Base-by-base conservation (phyloP, 805 yeast genomes). In the Alloascoidea hylecoeti region DNA sequence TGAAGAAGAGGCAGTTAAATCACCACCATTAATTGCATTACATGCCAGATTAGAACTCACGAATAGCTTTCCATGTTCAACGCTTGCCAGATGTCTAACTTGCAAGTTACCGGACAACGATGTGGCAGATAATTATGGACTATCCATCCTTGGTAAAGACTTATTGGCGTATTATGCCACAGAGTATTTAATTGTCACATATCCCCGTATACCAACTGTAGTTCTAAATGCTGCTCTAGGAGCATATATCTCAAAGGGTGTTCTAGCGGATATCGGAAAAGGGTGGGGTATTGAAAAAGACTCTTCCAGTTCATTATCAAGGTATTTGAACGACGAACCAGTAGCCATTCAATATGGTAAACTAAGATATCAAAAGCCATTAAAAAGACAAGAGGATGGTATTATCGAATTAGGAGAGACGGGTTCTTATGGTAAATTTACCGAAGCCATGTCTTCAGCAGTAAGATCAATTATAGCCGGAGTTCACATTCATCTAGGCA, bases 221-320 rank as follows among this genome's bases (percentile, higher is more conserved):
- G 78, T 88, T 17, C 69, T 85, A 40, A 73, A 77, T 48, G 74
- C 77, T 4, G 83, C 94, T 0, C 76, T 81, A 5, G 78, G 82
- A 46, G 70, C 92, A 1, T 82, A 75, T 52, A 68, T 81, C 51
- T 82, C 89, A 3, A 70, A 73, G 27, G 69, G 65, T 13, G 68
- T 85, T 0, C 63, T 92, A 41, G 62, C 72, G 28, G 70, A 69
- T 37, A 62, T 86, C 17, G 96, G 86, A 27, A 68, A 66, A 49
- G 42, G 53, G 15, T 92, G 96, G 96, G 98, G 98, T 60, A 76
- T 92, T 36, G 88, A 85, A 57, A 66, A 70, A 14, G 96, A 88
- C 52, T 57, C 60, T 4, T 61, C 75, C 4, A 60, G 83, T 15
- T 66, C 76, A 35, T 56, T 85, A 42, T 76, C 77, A 36, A 73